phyloP scores from a whole-genome alignment of 2,329 filamentous ascomycete genomes.

The Arthrinium phaeospermum region DNA sequence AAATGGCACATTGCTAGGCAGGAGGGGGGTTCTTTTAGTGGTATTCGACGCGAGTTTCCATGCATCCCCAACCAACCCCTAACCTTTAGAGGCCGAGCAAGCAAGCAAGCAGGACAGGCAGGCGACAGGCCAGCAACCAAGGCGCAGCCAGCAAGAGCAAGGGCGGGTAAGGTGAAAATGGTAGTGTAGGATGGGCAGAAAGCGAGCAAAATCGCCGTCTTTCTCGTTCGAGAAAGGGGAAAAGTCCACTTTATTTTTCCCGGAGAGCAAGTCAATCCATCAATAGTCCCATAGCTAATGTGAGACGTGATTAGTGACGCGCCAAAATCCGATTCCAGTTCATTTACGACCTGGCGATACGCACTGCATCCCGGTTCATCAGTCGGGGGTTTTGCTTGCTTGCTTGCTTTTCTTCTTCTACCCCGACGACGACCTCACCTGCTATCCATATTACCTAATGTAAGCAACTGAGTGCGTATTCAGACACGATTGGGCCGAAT shows the following conservation, averaged over 20 bases:
- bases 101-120: not conserved
- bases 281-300: conserved; percentile 12
- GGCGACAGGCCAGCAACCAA: not conserved
- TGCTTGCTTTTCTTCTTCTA: not conserved
- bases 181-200: not conserved
- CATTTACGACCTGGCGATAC: not conserved
- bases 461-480: not conserved
- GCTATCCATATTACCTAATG: not conserved
- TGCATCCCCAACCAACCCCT: conserved; percentile 12
- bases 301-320: conserved; percentile 11
- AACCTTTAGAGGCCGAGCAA: not conserved
- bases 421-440: not conserved
- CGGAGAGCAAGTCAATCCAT: conserved; percentile 7
- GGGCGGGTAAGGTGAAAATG: not conserved
- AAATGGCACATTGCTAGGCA: not conserved
- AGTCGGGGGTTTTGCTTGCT: not conserved
- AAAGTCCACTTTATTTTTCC: conserved; percentile 1
- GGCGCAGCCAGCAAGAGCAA: not conserved
- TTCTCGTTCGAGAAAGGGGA: conserved; percentile 8
- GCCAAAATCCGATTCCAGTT: not conserved
- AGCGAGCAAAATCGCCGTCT: not conserved
- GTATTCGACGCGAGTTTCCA: conserved; percentile 10
- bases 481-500: not conserved
- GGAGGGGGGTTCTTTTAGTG: not conserved
- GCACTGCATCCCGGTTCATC: not conserved